Base-by-base conservation (phyloP, 2,329 filamentous ascomycete species). In the Tolypocladium amazonense region DNA sequence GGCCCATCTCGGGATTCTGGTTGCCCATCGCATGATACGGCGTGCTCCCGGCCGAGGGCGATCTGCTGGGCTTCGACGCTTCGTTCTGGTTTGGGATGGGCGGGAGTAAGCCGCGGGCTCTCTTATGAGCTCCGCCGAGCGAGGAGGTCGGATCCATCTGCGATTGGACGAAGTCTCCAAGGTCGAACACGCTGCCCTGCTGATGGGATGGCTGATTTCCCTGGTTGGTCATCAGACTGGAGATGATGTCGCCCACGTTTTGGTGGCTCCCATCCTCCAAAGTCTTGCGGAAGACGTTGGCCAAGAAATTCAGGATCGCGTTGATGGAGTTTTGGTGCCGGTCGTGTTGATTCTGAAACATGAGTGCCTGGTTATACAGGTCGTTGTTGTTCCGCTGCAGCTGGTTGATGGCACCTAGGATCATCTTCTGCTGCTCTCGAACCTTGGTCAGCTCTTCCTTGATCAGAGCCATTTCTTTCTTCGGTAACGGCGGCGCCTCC, bases 251-350 rank as follows among this genome's bases (percentile, higher is more conserved):
- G 59, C 89, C 86, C 50, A 97, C 83, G 62, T 90, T 93, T 69
- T 90, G 85, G 1, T 84, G 80, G 23, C 84, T 83, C 38, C 86
- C 87, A 41, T 92, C 90, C 70, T 97, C 92, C 56, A 99, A 77
- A 63, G 91, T 96, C 69, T 95, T 88, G 63, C 96, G 89, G 75
- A 97, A 99, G 50, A 99, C 93, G 15, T 95, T 97, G 54, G 93
- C 94, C 25, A 99, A 81, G 73, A 99, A 97, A 56, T 92, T 96
- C 50, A 99, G 81, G 63, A 99, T 97, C n/a, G 93, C 93, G 69
- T 97, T 97, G 74, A 99, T 97, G 0, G 93, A 97, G 71, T 93
- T 96, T 71, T 99, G 94, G 69, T 99, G 94, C n/a, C 94, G 87
- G 66, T 93, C 92, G 69, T 97, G 93, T 70, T 96, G 86, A 61